Evolutionary conservation across 148 eudicot genomes (phyloP).

Genomic region (Linanthus parryae): DNA sequence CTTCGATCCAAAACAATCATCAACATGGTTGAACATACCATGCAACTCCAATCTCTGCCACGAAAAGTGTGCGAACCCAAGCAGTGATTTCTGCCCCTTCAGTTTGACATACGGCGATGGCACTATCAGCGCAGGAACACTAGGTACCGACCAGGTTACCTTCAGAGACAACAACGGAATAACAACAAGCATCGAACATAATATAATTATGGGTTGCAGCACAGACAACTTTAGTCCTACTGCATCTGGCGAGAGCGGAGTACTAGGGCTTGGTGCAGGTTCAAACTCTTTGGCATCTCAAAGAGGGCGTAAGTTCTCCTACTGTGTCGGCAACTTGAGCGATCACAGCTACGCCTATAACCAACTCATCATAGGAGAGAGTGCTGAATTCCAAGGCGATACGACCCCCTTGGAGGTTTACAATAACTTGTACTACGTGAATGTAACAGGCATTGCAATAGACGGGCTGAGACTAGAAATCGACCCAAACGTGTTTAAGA

Average conservation of each 20-base stretch:
- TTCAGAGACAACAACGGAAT: slow-evolving; percentile 12
- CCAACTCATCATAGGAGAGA: slow-evolving; percentile 20
- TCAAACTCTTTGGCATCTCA: slow-evolving; percentile 2
- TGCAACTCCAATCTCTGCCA: slow-evolving; percentile 4
- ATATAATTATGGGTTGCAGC: slow-evolving; percentile 22
- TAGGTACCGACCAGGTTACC: slow-evolving; percentile 20
- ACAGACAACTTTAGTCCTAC: neutral
- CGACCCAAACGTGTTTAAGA: slow-evolving; percentile 6
- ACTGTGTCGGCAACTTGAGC: slow-evolving; percentile 19
- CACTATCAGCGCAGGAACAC: slow-evolving; percentile 1
- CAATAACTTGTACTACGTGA: slow-evolving; percentile 2
- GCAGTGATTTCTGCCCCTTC: neutral
- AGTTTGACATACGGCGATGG: neutral
- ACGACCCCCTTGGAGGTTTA: slow-evolving; percentile 17
- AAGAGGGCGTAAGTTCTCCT: slow-evolving; percentile 18
- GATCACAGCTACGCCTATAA: slow-evolving; percentile 14
- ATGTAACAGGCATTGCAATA: slow-evolving; percentile 17
- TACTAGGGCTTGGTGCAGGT: slow-evolving; percentile 18
- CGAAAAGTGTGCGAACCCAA: neutral
- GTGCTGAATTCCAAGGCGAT: slow-evolving; percentile 19
- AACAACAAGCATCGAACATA: neutral
- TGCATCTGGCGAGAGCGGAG: neutral
- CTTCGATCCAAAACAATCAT: slow-evolving; percentile 13
- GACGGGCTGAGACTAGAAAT: slow-evolving; percentile 13
- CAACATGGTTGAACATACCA: neutral